Base-by-base conservation (phyloP, 2,329 filamentous ascomycete species). In the Aureobasidium pullulans region DNA sequence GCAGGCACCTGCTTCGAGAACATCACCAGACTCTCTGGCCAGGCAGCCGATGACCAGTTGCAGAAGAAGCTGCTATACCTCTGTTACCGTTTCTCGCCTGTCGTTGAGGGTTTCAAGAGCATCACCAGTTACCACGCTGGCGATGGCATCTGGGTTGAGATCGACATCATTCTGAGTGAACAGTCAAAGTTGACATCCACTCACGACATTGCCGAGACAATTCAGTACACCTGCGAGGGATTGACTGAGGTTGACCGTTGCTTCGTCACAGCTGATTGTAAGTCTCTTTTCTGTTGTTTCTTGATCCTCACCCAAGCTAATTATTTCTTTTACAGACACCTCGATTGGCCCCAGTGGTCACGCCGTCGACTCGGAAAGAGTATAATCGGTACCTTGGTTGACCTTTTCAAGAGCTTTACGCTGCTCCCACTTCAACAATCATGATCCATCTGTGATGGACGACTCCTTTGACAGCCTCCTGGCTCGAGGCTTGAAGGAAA, bases 101-200 rank as follows among this genome's bases (percentile, higher is more conserved):
- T 73, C 1, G 68, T 72, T 3, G 62, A 68, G 9, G 70, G 69
- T 1, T 73, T 72, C 66, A 73, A 78, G 64, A 68, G 60, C 46
- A 64, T 73, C 13, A 69, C 76, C 60, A 79, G 80, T 0, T 86
- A 86, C 64, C 83, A 86, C 65, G 79, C 81, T 0, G 83, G 83
- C 11, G 83, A 86, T 65, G 82, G 82, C 6, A 75, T 85, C 1
- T 85, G 83, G 76, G 82, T 83, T 0, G 83, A 86, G 67, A 79
- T 83, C 23, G 83, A 86, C 63, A 76, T 85, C 19, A 70, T 86
- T 37, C 71, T 86, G 64, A 77, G 80, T 46, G 77, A 80, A 64
- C 74, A 79, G 48, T 79, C 78, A 40, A 78, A 74, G 52, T 65
- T 86, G 54, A 76, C 76, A 46, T 75, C 73, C 54, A 77, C 76